Base-by-base conservation (phyloP, 2,329 filamentous ascomycete genomes). In the Xylariaceae sp. region DNA sequence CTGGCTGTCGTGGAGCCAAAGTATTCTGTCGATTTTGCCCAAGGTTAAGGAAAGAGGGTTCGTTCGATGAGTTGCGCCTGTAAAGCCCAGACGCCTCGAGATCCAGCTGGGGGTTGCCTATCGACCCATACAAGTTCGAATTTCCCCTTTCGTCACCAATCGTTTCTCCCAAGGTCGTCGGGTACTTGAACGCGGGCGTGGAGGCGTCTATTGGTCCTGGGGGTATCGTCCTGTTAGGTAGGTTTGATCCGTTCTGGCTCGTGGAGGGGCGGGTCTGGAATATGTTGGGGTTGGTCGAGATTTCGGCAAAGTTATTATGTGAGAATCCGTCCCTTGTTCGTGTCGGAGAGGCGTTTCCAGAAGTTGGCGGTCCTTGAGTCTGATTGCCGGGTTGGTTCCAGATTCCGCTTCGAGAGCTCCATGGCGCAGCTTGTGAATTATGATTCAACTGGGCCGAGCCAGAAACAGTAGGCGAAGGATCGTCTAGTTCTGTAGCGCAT, bases 361-460 rank as follows among this genome's bases (percentile, higher is more conserved):
- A 79, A 44, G 75, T 74, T 7, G 77, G 74, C 40, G 79, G 69
- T 2, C 74, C 71, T 40, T 76, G 73, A 12, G 76, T 52, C 21
- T 58, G 73, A 41, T 71, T 73, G 44, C 85, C 82, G 20, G 77
- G 65, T 6, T 75, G 74, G 60, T 81, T 82, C 89, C 89, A 91
- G 16, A 83, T 81, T 40, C 79, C 75, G 60, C 78, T 74, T 44
- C 77, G 77, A 49, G 73, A 74, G 57, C 67, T 71, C 85, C 87
- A 90, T 45, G 80, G 77, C 63, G 90, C 87, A 18, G 84, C 83
- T 67, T 91, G 87, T 9, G 89, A 89, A 42, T 86, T 84, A 44
- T 84, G 80, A 57, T 89, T 80, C 40, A 92, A 77, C 56, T 88
- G 89, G 58, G 86, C 81, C 5, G 89, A 90, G 47, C 89, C 89